Percentiles rank a stretch among this genome's conserved stretches.
phyloP scores from a whole-genome alignment of 75 land plant genomes.

The Picea glauca region DNA sequence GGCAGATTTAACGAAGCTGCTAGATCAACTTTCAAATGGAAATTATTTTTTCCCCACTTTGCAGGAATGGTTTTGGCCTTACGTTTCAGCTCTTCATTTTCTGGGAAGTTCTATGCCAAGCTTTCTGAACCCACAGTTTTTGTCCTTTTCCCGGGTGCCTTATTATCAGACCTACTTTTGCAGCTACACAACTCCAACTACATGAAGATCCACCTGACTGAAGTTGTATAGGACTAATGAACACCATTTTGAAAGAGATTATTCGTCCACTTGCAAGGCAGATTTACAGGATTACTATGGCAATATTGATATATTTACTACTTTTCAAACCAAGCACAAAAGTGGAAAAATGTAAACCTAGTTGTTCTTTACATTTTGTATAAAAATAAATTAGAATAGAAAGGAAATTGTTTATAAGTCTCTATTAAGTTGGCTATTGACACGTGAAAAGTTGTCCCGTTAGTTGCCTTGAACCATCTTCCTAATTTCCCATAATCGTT shows the following conservation, averaged over 20 bases:
- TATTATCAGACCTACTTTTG: not conserved
- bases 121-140: not conserved
- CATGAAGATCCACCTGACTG: not conserved
- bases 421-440: no score
- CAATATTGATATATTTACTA: not conserved
- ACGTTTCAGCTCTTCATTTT: not conserved
- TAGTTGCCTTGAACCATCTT: no score
- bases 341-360: not conserved
- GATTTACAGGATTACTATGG: not conserved
- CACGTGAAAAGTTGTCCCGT: no score
- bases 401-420: no score
- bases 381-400: no score
- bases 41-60: not conserved
- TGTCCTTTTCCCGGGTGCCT: not conserved
- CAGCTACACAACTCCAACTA: not conserved
- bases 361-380: not conserved
- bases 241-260: not conserved
- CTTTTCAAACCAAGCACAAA: not conserved
- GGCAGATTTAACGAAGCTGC: not conserved
- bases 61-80: not conserved
- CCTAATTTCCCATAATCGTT: no score
- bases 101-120: not conserved
- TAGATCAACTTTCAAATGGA: not conserved
- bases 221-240: not conserved
- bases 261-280: not conserved